Conservation (phyloP, 2,329 filamentous ascomycete genomes). For the Aureobasidium sp. region DNA sequence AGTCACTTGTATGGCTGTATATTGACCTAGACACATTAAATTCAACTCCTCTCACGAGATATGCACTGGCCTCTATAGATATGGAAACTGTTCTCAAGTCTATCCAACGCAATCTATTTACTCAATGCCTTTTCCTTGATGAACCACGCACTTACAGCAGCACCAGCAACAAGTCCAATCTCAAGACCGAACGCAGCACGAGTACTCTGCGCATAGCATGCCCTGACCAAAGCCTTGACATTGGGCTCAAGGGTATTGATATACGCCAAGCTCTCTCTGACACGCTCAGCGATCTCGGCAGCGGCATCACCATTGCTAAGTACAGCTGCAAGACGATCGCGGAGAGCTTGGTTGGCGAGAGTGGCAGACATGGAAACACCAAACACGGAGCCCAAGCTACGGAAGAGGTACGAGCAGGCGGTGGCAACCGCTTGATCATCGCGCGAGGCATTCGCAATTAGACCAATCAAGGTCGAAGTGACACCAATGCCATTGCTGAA, state of each 20-base stretch:
- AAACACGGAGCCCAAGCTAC: conserved; percentile 60
- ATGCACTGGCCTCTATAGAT: too few relatives aligned
- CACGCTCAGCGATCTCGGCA: conserved; percentile 58
- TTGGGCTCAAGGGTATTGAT: conserved; percentile 58
- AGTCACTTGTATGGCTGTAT: neutral
- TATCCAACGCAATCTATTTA: neutral
- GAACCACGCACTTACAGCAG: conserved; percentile 39
- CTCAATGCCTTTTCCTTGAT: conserved; percentile 36
- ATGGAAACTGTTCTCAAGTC: too few relatives aligned
- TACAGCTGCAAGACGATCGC: conserved; percentile 47
- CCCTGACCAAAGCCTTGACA: conserved; percentile 53
- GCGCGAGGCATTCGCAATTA: conserved; percentile 56
- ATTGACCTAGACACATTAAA: neutral
- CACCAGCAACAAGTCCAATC: conserved; percentile 44
- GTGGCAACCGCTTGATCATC: conserved; percentile 68
- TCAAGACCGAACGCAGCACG: conserved; percentile 47
- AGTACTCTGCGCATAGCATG: conserved; percentile 57
- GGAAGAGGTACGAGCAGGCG: conserved; percentile 68
- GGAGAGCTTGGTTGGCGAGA: conserved; percentile 62
- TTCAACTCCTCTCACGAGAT: neutral
- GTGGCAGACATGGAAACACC: conserved; percentile 65
- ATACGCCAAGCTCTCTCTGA: conserved; percentile 63
- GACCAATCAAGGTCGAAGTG: neutral
- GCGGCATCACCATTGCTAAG: conserved; percentile 54
- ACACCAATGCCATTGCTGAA: conserved; percentile 46